A percentile compares a stretch with the other conserved stretches of the same genome.
These are phyloP conservation scores for Naganishia antarctica DNA, from an alignment of 768 basidiomycete genomes.

Conservation along the genomic window DNA sequence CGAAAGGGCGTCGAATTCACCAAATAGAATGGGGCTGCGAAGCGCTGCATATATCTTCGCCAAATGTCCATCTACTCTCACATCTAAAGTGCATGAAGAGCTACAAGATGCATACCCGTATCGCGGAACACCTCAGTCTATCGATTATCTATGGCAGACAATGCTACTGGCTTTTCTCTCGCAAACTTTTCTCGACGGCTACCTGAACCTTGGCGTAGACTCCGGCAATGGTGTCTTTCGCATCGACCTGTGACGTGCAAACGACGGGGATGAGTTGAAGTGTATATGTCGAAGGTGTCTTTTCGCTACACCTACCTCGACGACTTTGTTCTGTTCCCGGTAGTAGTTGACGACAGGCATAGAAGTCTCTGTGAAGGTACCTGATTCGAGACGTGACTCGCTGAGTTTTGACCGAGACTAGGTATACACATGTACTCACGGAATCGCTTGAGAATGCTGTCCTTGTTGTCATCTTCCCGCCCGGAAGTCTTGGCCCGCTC, in stretches of 20 bases:
- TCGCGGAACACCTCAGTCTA: neutral
- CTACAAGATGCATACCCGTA: neutral
- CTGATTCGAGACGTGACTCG: conserved; percentile 49
- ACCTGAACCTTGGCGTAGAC: conserved; percentile 62
- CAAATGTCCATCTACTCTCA: too few relatives aligned
- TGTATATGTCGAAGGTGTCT: neutral
- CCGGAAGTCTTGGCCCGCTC: conserved; percentile 91
- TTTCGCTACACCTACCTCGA: conserved; percentile 59
- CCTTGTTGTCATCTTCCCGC: conserved; percentile 88
- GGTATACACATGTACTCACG: conserved; percentile 53
- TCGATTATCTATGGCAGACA: neutral
- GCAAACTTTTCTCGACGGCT: conserved; percentile 57
- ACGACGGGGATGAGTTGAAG: neutral
- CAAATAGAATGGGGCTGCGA: too few relatives aligned
- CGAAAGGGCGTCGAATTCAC: too few relatives aligned
- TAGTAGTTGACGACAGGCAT: conserved; percentile 94
- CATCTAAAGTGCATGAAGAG: too few relatives aligned
- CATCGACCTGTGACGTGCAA: conserved; percentile 48
- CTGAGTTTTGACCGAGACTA: too few relatives aligned
- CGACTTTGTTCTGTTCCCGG: conserved; percentile 62
- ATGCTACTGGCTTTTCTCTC: conserved; percentile 18
- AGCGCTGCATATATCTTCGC: too few relatives aligned
- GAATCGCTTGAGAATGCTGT: conserved; percentile 96
- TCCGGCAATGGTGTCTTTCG: conserved; percentile 59
- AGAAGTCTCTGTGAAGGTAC: conserved; percentile 75